phyloP scores from a whole-genome alignment of 495 filamentous ascomycete genomes.

The Acidomyces sp. region DNA sequence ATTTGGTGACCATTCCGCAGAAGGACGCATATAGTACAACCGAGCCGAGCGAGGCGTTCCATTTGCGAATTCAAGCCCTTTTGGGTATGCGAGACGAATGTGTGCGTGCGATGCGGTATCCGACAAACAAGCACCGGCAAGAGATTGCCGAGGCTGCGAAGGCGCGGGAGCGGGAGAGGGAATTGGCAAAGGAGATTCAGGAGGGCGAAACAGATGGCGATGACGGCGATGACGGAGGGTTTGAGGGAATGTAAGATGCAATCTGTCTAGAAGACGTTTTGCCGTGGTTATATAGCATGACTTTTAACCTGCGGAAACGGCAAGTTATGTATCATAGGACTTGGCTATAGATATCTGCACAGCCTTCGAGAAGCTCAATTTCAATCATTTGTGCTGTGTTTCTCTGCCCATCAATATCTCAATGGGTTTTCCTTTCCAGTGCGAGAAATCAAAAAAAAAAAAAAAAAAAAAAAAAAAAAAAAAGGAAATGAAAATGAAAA shows the following conservation, averaged over 20 bases:
- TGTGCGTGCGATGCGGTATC: conserved; percentile 98
- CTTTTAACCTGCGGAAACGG: too few species aligned
- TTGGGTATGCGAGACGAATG: conserved; percentile 89
- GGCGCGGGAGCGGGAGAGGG: conserved; percentile 85
- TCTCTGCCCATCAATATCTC: too few species aligned
- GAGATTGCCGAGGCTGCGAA: conserved; percentile 97
- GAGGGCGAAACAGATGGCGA: conserved; percentile 96
- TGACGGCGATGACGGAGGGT: conserved; percentile 80
- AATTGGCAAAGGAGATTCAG: conserved; percentile 97
- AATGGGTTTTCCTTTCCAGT: too few species aligned
- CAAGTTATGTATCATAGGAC: too few species aligned
- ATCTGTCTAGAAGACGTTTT: too few species aligned
- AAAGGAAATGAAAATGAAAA: too few species aligned
- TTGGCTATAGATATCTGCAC: too few species aligned
- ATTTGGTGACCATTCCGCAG: conserved; percentile 96
- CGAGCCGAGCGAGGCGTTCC: conserved; percentile 92
- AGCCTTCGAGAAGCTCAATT: too few species aligned
- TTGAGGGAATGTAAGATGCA: conserved; percentile 74
- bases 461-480: too few species aligned
- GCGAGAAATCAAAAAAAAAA: too few species aligned
- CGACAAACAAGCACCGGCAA: conserved; percentile 97
- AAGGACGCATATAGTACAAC: conserved; percentile 91
- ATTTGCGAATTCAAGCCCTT: conserved; percentile 86
- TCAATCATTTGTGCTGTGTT: too few species aligned
- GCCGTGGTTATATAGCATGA: too few species aligned